Evolutionary conservation across 768 basidiomycete genomes (phyloP), one percentile per base, ranked within the genome.

Genomic region (Mycena galericulata): DNA sequence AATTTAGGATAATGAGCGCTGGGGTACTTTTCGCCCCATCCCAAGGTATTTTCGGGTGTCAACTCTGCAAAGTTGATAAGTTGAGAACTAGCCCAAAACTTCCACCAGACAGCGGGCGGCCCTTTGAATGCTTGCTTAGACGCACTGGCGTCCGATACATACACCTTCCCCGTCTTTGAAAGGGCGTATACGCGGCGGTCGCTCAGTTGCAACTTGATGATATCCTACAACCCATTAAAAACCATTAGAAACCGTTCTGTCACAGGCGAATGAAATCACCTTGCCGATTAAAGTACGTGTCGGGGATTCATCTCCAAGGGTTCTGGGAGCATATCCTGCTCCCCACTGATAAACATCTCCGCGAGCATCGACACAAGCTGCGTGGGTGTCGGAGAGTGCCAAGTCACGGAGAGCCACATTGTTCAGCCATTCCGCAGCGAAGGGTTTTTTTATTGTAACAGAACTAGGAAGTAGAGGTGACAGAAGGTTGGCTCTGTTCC

Each of bases 291-390:
- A 75, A 1, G 91, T 91, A 47, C 84, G 77, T 30, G 79, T 84
- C 7, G 91, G 91, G 30, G 68, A 70, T 27, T 72, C 70, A 8
- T 68, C 69, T 34, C 75, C 69, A 29, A 78, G 64, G 50, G 78
- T 56, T 18, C 77, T 70, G 5, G 78, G 68, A 18, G 83, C 83
- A 69, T 84, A 92, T 0, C 86, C 90, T 45, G 85, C 83, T 0
- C 94, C 94, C 94, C 94, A 96, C 72, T 95, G 93, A 73, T 93
- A 92, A 3, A 94, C 90, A 72, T 96, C 90, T 27, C 94, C 95
- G 38, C 87, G 84, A 10, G 88, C 89, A 74, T 95, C 93, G 22
- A 95, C 87, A 68, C 92, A 94, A 17, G 90, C 93, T 1, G 88
- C 92, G 69, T 92, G 89, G 34, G 79, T 81, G 63, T 86, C 83